Percentiles rank a stretch among this genome's conserved stretches.
phyloP scores from a whole-genome alignment of 306 rosid genomes.

The Citrullus mucosospermus region DNA sequence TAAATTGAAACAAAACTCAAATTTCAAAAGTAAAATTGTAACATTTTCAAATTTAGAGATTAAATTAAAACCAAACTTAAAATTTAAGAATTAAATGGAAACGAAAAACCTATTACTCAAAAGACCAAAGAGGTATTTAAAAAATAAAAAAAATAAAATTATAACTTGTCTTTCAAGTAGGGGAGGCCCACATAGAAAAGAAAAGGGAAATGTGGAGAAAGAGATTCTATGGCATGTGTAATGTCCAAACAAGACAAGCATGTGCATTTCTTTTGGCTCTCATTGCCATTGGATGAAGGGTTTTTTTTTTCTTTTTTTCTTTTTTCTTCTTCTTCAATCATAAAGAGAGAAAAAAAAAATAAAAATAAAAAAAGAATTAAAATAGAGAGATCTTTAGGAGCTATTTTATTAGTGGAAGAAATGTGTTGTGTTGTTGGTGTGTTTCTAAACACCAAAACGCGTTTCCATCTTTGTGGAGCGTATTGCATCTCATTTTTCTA shows the following conservation, averaged over 20 bases:
- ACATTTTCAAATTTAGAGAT: too few species aligned
- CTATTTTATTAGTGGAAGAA: conserved; percentile 10
- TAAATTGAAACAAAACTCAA: too few species aligned
- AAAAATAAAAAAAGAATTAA: background rate
- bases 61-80: too few species aligned
- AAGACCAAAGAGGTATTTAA: too few species aligned
- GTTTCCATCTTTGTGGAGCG: conserved; percentile 1
- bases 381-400: background rate
- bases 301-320: background rate
- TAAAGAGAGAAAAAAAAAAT: too few species aligned
- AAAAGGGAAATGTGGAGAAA: background rate
- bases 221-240: background rate
- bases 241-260: conserved; percentile 1
- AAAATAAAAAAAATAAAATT: too few species aligned
- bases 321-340: too few species aligned
- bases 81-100: too few species aligned
- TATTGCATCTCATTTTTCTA: background rate
- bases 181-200: background rate
- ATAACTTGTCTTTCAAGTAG: background rate
- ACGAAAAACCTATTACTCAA: too few species aligned
- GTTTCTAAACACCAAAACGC: background rate
- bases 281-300: background rate
- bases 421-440: background rate
- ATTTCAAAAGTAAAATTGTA: too few species aligned
- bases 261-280: background rate